A percentile compares a stretch with the other conserved stretches of the same genome.
Evolutionary conservation across 345 rosid species (phyloP).

Genomic region (Anacardium occidentale): DNA sequence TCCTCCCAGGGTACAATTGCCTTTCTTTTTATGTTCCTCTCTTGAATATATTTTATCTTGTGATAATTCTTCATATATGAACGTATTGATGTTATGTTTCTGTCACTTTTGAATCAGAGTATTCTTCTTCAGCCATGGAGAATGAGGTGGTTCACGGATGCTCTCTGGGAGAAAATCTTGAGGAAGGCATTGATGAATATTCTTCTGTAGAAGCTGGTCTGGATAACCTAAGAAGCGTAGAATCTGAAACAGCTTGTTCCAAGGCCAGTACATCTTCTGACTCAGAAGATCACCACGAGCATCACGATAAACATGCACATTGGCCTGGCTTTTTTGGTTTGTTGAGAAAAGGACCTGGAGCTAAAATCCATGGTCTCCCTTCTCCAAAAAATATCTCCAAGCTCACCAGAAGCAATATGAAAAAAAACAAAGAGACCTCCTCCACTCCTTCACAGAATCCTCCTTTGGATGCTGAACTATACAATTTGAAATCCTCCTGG

Average conservation of each 20-base stretch:
- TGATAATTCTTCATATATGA: too few species aligned
- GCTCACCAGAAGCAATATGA: slow-evolving; percentile 66
- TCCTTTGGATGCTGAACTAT: slow-evolving; percentile 57
- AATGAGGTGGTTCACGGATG: slow-evolving; percentile 11
- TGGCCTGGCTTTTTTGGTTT: slow-evolving; percentile 61
- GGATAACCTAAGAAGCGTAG: slow-evolving; percentile 38
- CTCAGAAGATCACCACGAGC: slow-evolving; percentile 33
- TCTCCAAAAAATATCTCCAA: slow-evolving; percentile 40
- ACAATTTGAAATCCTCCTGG: slow-evolving; percentile 69
- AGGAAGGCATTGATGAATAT: slow-evolving; percentile 21
- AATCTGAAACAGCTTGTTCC: slow-evolving; percentile 42
- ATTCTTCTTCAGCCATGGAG: slow-evolving; percentile 25
- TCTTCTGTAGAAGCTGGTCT: slow-evolving; percentile 28
- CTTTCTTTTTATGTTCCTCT: neutral
- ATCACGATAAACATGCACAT: neutral
- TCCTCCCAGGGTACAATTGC: slow-evolving; percentile 42
- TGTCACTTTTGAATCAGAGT: slow-evolving; percentile 25
- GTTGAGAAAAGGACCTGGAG: slow-evolving; percentile 59
- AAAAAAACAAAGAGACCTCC: slow-evolving; percentile 54
- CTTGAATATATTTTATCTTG: neutral
- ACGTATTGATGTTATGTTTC: slow-evolving; percentile 7
- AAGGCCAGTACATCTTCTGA: slow-evolving; percentile 62
- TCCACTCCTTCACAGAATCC: slow-evolving; percentile 42
- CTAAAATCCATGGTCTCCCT: slow-evolving; percentile 47
- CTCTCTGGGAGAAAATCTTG: slow-evolving; percentile 24